phyloP scores from a whole-genome alignment of 2,329 filamentous ascomycete genomes.

The Pseudogymnoascus sp. region DNA sequence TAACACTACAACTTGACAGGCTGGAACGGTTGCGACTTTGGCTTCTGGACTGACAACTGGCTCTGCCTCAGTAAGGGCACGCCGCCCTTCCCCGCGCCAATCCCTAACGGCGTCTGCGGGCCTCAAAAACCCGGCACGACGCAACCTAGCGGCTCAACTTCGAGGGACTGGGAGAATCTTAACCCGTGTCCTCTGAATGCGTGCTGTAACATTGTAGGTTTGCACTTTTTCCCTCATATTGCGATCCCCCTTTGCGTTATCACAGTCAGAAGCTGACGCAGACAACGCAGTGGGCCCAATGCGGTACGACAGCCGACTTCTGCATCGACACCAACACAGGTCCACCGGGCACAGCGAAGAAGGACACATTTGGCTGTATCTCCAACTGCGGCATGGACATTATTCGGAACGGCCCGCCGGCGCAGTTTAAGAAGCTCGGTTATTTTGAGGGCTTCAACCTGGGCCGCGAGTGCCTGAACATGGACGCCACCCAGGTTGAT shows the following conservation, averaged over 20 bases:
- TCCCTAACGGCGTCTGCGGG: neutral
- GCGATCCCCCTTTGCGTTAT: neutral
- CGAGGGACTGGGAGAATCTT: neutral
- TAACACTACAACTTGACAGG: neutral
- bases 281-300: slow-evolving; percentile 29
- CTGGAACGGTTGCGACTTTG: neutral
- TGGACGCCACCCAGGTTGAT: slow-evolving; percentile 21
- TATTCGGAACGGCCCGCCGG: slow-evolving; percentile 16
- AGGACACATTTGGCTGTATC: slow-evolving; percentile 31
- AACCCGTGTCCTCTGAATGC: neutral
- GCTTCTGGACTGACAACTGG: neutral
- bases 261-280: neutral
- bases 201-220: neutral
- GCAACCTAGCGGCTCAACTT: neutral
- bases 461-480: slow-evolving; percentile 26
- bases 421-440: slow-evolving; percentile 20
- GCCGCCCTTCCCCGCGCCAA: neutral
- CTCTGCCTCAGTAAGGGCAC: neutral
- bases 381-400: slow-evolving; percentile 35
- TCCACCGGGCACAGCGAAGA: slow-evolving; percentile 28
- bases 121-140: neutral
- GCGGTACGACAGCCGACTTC: slow-evolving; percentile 31
- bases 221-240: too few species aligned
- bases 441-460: slow-evolving; percentile 31
- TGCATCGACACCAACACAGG: slow-evolving; percentile 23